Conservation (phyloP, 495 filamentous ascomycete genomes). For the Choiromyces venosus region DNA sequence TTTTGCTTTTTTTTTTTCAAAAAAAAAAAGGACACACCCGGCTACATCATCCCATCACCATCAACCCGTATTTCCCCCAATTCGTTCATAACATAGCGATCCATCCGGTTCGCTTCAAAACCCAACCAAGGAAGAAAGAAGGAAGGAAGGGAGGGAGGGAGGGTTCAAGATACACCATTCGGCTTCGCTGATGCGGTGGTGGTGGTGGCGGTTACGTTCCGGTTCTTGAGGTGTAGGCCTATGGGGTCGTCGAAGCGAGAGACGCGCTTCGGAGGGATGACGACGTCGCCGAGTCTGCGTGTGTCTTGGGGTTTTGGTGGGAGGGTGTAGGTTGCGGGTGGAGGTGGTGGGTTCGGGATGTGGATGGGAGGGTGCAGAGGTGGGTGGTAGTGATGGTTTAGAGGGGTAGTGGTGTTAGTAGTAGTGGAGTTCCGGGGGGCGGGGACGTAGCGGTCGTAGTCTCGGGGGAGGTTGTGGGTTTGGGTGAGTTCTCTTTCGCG, state of each 20-base stretch:
- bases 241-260: constrained; percentile 30
- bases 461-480: no score
- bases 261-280: constrained; percentile 10
- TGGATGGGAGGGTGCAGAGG: no score
- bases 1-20: not conserved
- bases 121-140: not conserved
- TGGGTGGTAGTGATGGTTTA: no score
- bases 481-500: no score
- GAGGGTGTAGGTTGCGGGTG: not conserved
- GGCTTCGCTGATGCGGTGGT: not conserved
- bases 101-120: not conserved
- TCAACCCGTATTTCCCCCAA: not conserved
- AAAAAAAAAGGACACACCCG: not conserved
- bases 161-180: not conserved
- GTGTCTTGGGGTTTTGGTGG: not conserved
- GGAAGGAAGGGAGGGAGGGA: no score
- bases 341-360: no score
- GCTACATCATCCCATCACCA: not conserved
- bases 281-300: not conserved
- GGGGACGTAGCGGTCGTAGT: not conserved
- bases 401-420: no score
- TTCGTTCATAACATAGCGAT: no score
- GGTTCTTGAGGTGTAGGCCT: constrained; percentile 26
- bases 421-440: not conserved
- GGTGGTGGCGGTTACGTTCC: not conserved